Conservation (phyloP, 805 yeast genomes). For the Yarrowia yakushimensis region DNA sequence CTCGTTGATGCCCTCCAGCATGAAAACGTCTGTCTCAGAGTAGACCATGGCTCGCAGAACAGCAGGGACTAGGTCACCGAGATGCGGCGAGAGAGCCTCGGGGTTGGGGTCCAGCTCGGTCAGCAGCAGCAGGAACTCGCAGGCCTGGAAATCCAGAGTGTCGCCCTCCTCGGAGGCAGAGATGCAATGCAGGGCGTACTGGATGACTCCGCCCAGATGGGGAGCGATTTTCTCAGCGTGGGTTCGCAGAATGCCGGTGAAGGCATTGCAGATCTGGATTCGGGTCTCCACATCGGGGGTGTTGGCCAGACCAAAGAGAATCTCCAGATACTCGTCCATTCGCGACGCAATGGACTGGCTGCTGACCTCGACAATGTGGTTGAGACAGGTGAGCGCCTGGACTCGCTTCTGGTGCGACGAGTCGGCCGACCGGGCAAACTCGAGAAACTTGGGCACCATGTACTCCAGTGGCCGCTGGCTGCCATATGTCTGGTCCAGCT, state of each 20-base stretch:
- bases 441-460: constrained; percentile 63
- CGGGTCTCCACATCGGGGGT: constrained; percentile 59
- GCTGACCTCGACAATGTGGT: constrained; percentile 67
- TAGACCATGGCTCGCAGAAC: constrained; percentile 80
- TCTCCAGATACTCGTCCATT: constrained; percentile 61
- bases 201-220: constrained; percentile 80
- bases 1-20: constrained; percentile 61
- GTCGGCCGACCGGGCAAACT: constrained; percentile 42
- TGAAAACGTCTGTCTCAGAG: constrained; percentile 71
- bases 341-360: constrained; percentile 61
- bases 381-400: constrained; percentile 65
- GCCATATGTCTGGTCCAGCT: constrained; percentile 61
- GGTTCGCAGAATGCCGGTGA: constrained; percentile 64
- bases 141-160: constrained; percentile 78
- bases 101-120: constrained; percentile 64
- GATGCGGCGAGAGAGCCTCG: constrained; percentile 36
- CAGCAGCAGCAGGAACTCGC: constrained; percentile 80
- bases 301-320: constrained; percentile 66
- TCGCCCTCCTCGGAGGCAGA: constrained; percentile 52
- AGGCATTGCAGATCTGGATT: constrained; percentile 72
- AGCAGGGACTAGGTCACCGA: constrained; percentile 68
- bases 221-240: constrained; percentile 78
- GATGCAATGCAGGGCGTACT: constrained; percentile 78
- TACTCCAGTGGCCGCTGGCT: constrained; percentile 65
- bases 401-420: constrained; percentile 51